Percentiles rank a stretch among this genome's conserved stretches.
Evolutionary conservation across 192 early-diverging fungal genomes (phyloP).

Genomic region (Umbelopsis ramanniana): DNA sequence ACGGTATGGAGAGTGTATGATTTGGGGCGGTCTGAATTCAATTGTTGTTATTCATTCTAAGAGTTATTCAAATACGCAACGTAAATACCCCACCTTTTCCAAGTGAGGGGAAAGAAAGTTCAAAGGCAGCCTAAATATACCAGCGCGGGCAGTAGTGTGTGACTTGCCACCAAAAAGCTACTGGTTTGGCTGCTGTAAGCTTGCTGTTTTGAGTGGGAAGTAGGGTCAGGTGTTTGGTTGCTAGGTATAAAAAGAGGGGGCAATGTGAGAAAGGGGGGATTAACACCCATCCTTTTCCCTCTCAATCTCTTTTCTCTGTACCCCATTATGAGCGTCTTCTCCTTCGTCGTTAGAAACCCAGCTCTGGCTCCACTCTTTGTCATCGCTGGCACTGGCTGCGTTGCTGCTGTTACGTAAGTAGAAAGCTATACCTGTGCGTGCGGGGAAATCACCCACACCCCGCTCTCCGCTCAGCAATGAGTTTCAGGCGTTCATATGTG

Average conservation of each 20-base stretch:
- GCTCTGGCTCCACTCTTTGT: conserved; percentile 39
- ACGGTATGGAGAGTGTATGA: too few relatives aligned
- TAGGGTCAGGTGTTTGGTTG: too few relatives aligned
- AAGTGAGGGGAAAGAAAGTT: too few relatives aligned
- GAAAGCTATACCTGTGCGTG: not conserved
- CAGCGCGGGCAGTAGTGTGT: too few relatives aligned
- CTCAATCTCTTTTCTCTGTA: conserved; percentile 15
- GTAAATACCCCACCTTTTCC: too few relatives aligned
- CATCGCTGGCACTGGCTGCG: conserved; percentile 33
- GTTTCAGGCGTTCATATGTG: not conserved
- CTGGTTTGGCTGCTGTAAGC: too few relatives aligned
- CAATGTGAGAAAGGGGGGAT: not conserved
- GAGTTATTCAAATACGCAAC: too few relatives aligned
- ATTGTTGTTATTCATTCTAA: too few relatives aligned
- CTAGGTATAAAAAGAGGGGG: not conserved
- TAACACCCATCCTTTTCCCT: not conserved
- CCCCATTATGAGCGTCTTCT: conserved; percentile 27
- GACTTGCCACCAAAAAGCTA: too few relatives aligned
- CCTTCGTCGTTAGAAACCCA: conserved; percentile 31
- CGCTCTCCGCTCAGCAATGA: not conserved
- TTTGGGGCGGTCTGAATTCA: too few relatives aligned
- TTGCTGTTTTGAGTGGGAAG: too few relatives aligned
- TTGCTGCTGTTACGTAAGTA: conserved; percentile 31
- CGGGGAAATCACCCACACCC: not conserved
- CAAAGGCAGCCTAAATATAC: too few relatives aligned